A percentile compares a stretch with the other conserved stretches of the same genome.
These are phyloP conservation scores for Kalanchoe fedtschenkoi DNA, from an alignment of 164 flowering plant genomes.

Conservation along the genomic window DNA sequence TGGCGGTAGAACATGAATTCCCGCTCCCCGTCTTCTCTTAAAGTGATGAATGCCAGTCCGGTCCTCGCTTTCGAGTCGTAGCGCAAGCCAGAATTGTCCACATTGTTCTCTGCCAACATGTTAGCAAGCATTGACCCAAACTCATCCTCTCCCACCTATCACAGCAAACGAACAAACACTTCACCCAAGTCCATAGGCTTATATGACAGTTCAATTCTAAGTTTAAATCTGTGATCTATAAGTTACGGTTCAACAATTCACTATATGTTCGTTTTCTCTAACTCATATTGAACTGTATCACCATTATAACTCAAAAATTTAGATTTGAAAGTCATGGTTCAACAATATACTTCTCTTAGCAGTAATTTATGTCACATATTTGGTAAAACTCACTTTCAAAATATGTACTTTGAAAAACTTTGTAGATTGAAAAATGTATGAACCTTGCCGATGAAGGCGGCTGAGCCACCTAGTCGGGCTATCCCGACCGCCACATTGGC, in stretches of 20 bases:
- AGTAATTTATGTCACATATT: too few species aligned
- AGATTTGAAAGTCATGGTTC: too few species aligned
- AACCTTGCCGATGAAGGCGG: slow-evolving; percentile 85
- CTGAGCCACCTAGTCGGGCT: slow-evolving; percentile 58
- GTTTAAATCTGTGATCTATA: too few species aligned
- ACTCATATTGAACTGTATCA: too few species aligned
- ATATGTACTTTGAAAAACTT: too few species aligned
- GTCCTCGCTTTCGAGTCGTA: slow-evolving; percentile 61
- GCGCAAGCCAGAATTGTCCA: slow-evolving; percentile 50
- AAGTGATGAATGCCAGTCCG: slow-evolving; percentile 61
- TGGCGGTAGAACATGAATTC: slow-evolving; percentile 68
- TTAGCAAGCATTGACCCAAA: slow-evolving; percentile 55
- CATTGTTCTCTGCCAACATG: slow-evolving; percentile 53
- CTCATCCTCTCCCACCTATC: slow-evolving; percentile 61
- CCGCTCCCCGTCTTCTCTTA: slow-evolving; percentile 69
- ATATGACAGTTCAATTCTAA: too few species aligned
- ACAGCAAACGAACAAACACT: not conserved
- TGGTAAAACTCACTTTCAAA: too few species aligned
- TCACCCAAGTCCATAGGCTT: too few species aligned
- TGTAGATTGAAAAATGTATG: not conserved
- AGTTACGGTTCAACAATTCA: too few species aligned
- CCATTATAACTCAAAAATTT: too few species aligned
- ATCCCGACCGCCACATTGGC: slow-evolving; percentile 91
- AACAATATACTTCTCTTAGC: too few species aligned
- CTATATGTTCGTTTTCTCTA: too few species aligned